Evolutionary conservation across 192 early-diverging fungal genomes (phyloP).

Genomic region (Spinellus fusiger): DNA sequence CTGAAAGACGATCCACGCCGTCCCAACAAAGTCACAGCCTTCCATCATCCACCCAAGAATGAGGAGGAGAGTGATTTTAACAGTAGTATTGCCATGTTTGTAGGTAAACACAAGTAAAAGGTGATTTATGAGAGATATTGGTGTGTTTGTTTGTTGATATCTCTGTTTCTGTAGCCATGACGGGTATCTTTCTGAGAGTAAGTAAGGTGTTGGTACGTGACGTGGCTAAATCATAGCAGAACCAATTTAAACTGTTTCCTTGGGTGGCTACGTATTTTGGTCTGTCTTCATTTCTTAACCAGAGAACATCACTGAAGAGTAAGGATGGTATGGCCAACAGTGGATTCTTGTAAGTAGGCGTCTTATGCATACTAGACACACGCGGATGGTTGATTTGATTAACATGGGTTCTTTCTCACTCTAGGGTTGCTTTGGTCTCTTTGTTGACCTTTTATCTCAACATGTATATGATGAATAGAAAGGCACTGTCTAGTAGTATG

Average conservation of each 20-base stretch:
- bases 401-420: neutral
- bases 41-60: slow-evolving; percentile 19
- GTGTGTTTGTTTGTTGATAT: neutral
- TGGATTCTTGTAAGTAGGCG: slow-evolving; percentile 24
- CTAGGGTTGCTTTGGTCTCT: slow-evolving; percentile 19
- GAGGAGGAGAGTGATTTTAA: slow-evolving; percentile 20
- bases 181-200: slow-evolving; percentile 31
- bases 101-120: slow-evolving; percentile 11
- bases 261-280: slow-evolving; percentile 34
- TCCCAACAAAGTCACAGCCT: slow-evolving; percentile 24
- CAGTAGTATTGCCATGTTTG: slow-evolving; percentile 24
- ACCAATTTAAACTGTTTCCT: slow-evolving; percentile 23
- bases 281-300: slow-evolving; percentile 20
- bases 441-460: slow-evolving; percentile 23
- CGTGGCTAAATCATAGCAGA: slow-evolving; percentile 13
- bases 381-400: neutral
- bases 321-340: slow-evolving; percentile 17
- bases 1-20: slow-evolving; percentile 28
- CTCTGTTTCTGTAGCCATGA: slow-evolving; percentile 19
- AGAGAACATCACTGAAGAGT: slow-evolving; percentile 17
- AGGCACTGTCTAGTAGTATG: neutral
- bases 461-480: slow-evolving; percentile 10
- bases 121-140: neutral
- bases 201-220: neutral
- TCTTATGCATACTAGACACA: neutral